Evolutionary conservation across 345 rosid species (phyloP).

Genomic region (Gynandropsis gynandra): DNA sequence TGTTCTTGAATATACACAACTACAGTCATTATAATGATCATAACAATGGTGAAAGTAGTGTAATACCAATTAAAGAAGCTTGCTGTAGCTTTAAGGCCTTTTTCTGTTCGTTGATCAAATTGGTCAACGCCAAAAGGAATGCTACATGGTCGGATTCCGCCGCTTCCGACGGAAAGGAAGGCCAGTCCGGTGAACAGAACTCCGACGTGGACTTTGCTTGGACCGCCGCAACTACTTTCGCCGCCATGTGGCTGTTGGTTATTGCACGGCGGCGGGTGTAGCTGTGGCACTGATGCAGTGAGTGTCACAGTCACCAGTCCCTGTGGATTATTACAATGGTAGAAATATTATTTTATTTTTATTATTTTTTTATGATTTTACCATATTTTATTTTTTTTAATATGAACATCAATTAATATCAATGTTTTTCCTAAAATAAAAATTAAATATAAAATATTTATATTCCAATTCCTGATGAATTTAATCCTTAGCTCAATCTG

Average conservation of each 20-base stretch:
- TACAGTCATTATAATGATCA: conserved; percentile 39
- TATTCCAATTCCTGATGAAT: no score
- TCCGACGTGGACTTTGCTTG: conserved; percentile 37
- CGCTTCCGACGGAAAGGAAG: conserved; percentile 47
- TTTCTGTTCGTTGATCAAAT: conserved; percentile 53
- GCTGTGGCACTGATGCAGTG: conserved; percentile 54
- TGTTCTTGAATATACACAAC: conserved; percentile 60
- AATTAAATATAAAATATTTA: no score
- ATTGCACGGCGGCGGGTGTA: conserved; percentile 55
- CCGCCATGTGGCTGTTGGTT: conserved; percentile 4
- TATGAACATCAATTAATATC: no score
- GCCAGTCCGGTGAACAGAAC: conserved; percentile 40
- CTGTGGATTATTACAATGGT: conserved; percentile 23
- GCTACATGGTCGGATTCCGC: conserved; percentile 72
- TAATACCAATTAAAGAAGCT: conserved; percentile 77
- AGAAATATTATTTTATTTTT: no score
- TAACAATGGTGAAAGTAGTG: conserved; percentile 43
- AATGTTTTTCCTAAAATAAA: no score
- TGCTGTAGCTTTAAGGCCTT: conserved; percentile 49
- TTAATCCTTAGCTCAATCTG: no score
- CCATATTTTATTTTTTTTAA: no score
- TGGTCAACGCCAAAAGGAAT: conserved; percentile 82
- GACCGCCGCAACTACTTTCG: conserved; percentile 24
- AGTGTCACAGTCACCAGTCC: conserved; percentile 66
- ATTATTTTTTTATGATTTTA: no score